Evolutionary conservation across 306 rosid species (phyloP), one percentile per base, ranked within the genome.

Genomic region (Malus fusca): DNA sequence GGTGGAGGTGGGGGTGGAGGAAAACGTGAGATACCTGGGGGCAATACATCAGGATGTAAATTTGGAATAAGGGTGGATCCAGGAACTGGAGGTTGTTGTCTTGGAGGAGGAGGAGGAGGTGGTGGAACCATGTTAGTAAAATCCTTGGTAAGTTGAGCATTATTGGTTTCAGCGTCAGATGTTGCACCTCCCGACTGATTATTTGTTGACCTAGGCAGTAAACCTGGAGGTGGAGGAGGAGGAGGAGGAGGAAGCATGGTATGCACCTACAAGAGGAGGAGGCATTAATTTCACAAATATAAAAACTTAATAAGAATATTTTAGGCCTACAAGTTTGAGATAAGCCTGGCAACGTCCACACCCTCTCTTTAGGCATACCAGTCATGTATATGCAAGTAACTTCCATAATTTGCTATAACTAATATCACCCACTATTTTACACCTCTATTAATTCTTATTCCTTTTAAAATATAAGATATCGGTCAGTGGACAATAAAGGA

Each of bases 1-100:
- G 93, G 88, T 7, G 92, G 96, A 14, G 97, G 98, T 8, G 94
- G 98, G 33, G 97, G 97, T 26, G 93, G 98, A 1, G 92, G 91
- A 28, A 87, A 89, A 52, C 85, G 91, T 19, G 96, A 81, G 79
- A 92, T 92, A 77, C 99, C 97, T 17, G 97, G 99, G 63, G 97
- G 99, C 61, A 96, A 85, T 8, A 89, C 80, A 86, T 96, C 97
- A 21, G 98, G 83, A 46, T 87, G 96, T 68, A 90, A 73, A 75
- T 81, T 82, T 73, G 92, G 87, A 77, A 90, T 73, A 78, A 84
- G 75, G 43, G 86, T 4, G 55, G 93, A 79, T 74, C 97, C 99
- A 40, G 91, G 87, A 63, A 76, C 81, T 17, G 87, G 70, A 80
- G 87, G 87, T 61, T 87, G 95, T 67, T 87, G 99, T 87, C 88